These are phyloP conservation scores for Coffea humblotiana DNA, from an alignment of 305 asterid genomes.

Conservation along the genomic window DNA sequence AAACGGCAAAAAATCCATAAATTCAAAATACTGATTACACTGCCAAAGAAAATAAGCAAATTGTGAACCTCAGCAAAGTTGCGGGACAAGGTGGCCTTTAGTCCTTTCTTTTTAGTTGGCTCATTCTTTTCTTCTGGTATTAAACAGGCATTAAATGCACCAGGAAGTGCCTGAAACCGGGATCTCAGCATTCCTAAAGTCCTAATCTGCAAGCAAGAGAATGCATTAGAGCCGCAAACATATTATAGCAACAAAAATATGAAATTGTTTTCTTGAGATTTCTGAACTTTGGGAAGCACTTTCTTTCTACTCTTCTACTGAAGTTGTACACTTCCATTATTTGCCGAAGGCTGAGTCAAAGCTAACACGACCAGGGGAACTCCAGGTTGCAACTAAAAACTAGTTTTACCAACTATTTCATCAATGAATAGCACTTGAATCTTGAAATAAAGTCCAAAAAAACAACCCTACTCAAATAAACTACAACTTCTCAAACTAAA, in stretches of 20 bases:
- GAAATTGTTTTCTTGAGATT: background rate
- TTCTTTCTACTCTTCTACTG: background rate
- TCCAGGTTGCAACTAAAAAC: background rate
- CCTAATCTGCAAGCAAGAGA: constrained; percentile 65
- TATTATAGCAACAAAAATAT: background rate
- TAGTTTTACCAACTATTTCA: background rate
- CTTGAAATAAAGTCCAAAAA: background rate
- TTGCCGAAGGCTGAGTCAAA: background rate
- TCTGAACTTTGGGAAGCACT: background rate
- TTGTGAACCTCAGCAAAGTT: constrained; percentile 67
- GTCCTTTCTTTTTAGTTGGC: constrained; percentile 78
- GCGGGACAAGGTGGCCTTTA: constrained; percentile 91
- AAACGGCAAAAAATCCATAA: background rate
- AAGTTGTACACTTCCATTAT: background rate
- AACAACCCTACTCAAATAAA: background rate
- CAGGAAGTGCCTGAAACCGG: constrained; percentile 84
- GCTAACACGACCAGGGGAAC: background rate
- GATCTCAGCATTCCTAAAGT: constrained; percentile 99
- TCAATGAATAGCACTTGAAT: background rate
- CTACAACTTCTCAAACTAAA: background rate
- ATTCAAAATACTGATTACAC: constrained; percentile 5
- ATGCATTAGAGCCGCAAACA: constrained; percentile 23
- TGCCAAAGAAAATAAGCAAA: background rate
- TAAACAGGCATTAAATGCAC: constrained; percentile 89
- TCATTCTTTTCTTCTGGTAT: constrained; percentile 87